A percentile compares a stretch with the other conserved stretches of the same genome.
These are phyloP conservation scores for Triticum aestivum DNA, from an alignment of 176 grass and related monocot genomes.

Conservation along the genomic window DNA sequence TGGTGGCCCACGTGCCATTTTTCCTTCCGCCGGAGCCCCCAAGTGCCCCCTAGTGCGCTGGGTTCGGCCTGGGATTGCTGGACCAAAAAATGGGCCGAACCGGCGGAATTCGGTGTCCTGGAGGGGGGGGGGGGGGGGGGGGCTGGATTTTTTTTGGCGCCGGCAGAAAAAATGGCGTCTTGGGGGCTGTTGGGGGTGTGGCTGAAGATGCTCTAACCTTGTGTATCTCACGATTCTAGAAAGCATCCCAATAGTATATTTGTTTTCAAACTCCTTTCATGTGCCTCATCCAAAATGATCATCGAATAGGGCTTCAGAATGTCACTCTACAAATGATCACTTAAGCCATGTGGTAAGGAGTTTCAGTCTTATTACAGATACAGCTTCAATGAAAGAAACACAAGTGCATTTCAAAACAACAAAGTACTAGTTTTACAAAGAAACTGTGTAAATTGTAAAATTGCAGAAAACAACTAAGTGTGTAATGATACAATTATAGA, in stretches of 20 bases:
- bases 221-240: conserved; percentile 66
- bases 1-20: too few relatives aligned
- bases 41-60: too few relatives aligned
- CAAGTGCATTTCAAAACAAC: background rate
- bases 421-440: background rate
- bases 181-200: too few relatives aligned
- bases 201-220: conserved; percentile 22
- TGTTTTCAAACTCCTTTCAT: conserved; percentile 91
- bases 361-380: background rate
- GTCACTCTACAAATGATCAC: conserved; percentile 56
- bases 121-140: too few relatives aligned
- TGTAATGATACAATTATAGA: background rate
- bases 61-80: too few relatives aligned
- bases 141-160: too few relatives aligned
- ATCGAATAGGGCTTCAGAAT: conserved; percentile 70
- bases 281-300: conserved; percentile 91
- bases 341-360: background rate
- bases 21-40: too few relatives aligned
- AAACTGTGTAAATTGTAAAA: background rate
- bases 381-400: background rate
- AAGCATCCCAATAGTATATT: conserved; percentile 91
- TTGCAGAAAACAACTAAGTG: background rate
- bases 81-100: too few relatives aligned
- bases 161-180: too few relatives aligned
- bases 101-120: too few relatives aligned